phyloP scores from a whole-genome alignment of 306 rosid genomes.

The Prunus davidiana region DNA sequence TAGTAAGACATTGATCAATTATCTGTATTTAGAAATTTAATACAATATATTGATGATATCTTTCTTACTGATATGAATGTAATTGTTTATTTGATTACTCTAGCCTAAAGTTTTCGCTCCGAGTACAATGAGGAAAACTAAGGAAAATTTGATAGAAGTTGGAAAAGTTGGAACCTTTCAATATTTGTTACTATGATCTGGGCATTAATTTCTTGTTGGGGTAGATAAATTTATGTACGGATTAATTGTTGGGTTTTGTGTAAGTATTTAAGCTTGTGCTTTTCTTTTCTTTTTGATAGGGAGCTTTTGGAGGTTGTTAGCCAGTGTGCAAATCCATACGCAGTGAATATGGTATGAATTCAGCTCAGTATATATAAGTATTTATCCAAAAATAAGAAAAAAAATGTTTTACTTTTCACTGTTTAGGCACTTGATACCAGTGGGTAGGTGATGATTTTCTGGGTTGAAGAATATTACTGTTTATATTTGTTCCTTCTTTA shows the following conservation, averaged over 20 bases:
- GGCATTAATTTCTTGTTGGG: not conserved
- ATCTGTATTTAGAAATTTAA: not conserved
- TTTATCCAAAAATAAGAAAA: not conserved
- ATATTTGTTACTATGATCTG: not conserved
- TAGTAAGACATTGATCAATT: not conserved
- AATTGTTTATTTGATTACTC: not conserved
- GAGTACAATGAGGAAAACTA: not conserved
- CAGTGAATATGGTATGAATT: conserved; percentile 17
- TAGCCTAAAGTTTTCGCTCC: not conserved
- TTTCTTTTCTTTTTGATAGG: not conserved
- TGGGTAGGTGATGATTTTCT: not conserved
- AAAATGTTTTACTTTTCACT: not conserved
- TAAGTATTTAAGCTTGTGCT: not conserved
- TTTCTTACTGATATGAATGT: not conserved
- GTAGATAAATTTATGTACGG: not conserved
- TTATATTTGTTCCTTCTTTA: not conserved
- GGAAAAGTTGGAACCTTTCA: not conserved
- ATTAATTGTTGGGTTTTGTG: not conserved
- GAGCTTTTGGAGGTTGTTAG: conserved; percentile 3
- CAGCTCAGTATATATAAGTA: not conserved
- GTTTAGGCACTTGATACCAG: not conserved
- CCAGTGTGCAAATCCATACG: not conserved
- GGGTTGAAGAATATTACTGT: not conserved
- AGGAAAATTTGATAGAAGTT: not conserved
- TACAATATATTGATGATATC: not conserved